A percentile compares a stretch with the other conserved stretches of the same genome.
Conservation (phyloP, 1,284 basidiomycete genomes). For the Ceratobasidium sp. region DNA sequence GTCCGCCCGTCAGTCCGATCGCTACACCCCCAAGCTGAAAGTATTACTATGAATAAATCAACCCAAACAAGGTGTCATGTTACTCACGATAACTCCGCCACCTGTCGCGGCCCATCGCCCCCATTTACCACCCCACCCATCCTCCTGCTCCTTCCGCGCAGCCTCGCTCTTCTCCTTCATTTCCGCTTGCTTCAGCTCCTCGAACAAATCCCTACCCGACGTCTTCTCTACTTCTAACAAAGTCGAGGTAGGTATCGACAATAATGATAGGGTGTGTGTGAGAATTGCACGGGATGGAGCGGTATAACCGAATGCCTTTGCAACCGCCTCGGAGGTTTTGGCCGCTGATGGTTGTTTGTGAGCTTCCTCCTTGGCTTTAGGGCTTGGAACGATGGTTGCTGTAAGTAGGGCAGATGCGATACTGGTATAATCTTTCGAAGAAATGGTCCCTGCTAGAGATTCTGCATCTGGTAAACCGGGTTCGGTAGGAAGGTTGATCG, state of each 20-base stretch:
- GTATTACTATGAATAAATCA: neutral
- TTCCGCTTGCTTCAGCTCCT: conserved; percentile 50
- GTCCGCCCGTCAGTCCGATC: conserved; percentile 62
- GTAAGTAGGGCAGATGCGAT: conserved; percentile 24
- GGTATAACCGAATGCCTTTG: conserved; percentile 50
- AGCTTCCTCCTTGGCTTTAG: conserved; percentile 1
- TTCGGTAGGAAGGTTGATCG: conserved; percentile 12
- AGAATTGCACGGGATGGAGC: conserved; percentile 54
- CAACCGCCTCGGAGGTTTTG: conserved; percentile 4
- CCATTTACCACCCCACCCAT: conserved; percentile 59
- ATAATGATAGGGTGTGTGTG: conserved; percentile 51
- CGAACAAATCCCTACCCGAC: conserved; percentile 55
- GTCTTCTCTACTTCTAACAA: conserved; percentile 54
- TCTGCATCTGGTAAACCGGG: conserved; percentile 1
- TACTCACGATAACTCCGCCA: conserved; percentile 56
- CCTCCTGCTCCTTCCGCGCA: conserved; percentile 53
- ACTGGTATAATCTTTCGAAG: neutral
- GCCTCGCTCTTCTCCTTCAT: conserved; percentile 54
- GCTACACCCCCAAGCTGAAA: conserved; percentile 54
- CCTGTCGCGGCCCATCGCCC: conserved; percentile 59
- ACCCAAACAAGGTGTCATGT: conserved; percentile 47
- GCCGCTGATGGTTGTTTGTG: neutral
- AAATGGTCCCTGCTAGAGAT: neutral
- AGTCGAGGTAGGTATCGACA: conserved; percentile 51
- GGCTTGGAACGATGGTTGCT: conserved; percentile 5